phyloP scores from a whole-genome alignment of 2,329 filamentous ascomycete species.

The Fusarium acutatum region DNA sequence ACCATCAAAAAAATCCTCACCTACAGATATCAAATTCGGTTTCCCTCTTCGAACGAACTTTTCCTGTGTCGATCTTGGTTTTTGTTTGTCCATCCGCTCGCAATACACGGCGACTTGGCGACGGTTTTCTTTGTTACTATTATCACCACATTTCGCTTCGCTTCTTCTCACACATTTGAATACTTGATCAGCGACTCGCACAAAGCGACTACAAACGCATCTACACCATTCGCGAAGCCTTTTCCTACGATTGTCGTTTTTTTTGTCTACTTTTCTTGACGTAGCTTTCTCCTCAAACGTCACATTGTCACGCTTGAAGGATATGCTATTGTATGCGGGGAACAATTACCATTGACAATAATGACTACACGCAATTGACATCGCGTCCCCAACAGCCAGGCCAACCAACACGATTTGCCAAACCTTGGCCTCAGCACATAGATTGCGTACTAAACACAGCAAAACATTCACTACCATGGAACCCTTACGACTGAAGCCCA shows the following conservation, averaged over 20 bases:
- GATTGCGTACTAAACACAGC: slow-evolving; percentile 11
- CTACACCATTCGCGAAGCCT: slow-evolving; percentile 12
- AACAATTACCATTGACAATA: slow-evolving; percentile 40
- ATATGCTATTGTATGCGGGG: slow-evolving; percentile 38
- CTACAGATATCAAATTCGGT: slow-evolving; percentile 23
- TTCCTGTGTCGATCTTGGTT: slow-evolving; percentile 12
- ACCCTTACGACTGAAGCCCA: slow-evolving; percentile 61
- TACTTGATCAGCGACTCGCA: slow-evolving; percentile 13
- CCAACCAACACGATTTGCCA: slow-evolving; percentile 15
- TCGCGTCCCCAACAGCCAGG: slow-evolving; percentile 28
- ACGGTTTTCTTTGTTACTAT: slow-evolving; percentile 22
- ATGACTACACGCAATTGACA: slow-evolving; percentile 44
- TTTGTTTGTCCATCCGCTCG: slow-evolving; percentile 9
- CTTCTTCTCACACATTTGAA: slow-evolving; percentile 28
- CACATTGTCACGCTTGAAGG: slow-evolving; percentile 22
- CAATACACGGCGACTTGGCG: slow-evolving; percentile 11
- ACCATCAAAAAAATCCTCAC: slow-evolving; percentile 22
- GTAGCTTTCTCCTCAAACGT: not conserved
- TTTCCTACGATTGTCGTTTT: slow-evolving; percentile 12
- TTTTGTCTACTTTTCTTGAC: slow-evolving; percentile 13
- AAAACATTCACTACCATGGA: slow-evolving; percentile 56
- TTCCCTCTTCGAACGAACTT: slow-evolving; percentile 5
- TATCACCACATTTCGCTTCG: slow-evolving; percentile 22
- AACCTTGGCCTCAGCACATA: slow-evolving; percentile 20
- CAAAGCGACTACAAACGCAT: slow-evolving; percentile 9